Evolutionary conservation across 495 filamentous ascomycete species (phyloP), one percentile per base, ranked within the genome.

Genomic region (Daldinia bambusicola): DNA sequence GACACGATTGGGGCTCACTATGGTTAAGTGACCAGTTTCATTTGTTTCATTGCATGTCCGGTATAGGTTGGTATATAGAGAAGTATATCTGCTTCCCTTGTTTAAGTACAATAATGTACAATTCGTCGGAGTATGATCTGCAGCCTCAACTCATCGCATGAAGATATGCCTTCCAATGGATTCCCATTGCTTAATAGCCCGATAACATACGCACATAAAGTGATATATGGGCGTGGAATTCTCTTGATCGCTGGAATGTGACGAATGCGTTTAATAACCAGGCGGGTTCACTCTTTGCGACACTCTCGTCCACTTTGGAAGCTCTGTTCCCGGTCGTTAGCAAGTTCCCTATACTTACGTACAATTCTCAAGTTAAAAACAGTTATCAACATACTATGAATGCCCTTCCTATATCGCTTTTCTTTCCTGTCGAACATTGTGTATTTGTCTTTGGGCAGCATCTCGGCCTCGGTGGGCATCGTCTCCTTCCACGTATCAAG

Each of bases 361-460:
- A 55, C 31, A 18, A 51, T 63, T 13, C 56, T 13, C 14, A 53
- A 32, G 48, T 34, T 55, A 45, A 20, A 53, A 56, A 38, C 38
- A 60, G 18, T 0, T 26, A 51, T 22, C 52, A 52, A 91, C 94
- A 67, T 84, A 98, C 94, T 98, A 81, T 97, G 95, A 76, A 98
- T 93, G 16, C 92, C 90, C 88, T 99, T 99, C 78, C 95, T 85
- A 81, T 99, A 99, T 69, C 84, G 88, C 89, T 92, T 97, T 84
- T 91, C 94, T 80, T 97, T 98, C 71, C 94, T 89, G 81, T 96
- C 94, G 82, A 98, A 99, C 68, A 99, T 90, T 20, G 94, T 97
- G 83, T 99, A 99, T 80, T 99, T 99, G 81, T 99, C 95, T 80
- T 89, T 91, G 50, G 95, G 90, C 78, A 96, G 78, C 95, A 99